phyloP scores from a whole-genome alignment of 495 filamentous ascomycete species.

The Patellaria atrata region DNA sequence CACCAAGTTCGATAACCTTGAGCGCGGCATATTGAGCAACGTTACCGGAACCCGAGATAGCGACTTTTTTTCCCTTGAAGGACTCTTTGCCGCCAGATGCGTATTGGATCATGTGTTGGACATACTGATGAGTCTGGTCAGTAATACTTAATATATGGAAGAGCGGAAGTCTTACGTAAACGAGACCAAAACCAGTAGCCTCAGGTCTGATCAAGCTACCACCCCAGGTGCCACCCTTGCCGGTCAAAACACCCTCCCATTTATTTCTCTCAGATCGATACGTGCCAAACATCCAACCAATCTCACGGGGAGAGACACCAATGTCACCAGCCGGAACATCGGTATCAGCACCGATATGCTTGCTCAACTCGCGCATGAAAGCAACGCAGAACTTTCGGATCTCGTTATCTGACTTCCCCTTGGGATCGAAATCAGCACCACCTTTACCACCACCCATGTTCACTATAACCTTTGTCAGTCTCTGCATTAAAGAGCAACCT shows the following conservation, averaged over 20 bases:
- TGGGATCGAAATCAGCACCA: conserved; percentile 97
- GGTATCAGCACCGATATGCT: conserved; percentile 92
- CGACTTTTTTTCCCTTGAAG: conserved; percentile 85
- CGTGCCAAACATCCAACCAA: conserved; percentile 89
- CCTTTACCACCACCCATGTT: conserved; percentile 98
- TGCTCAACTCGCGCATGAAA: conserved; percentile 90
- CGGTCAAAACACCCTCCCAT: conserved; percentile 92
- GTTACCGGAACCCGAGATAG: conserved; percentile 95
- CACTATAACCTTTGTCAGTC: conserved; percentile 35
- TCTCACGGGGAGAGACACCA: conserved; percentile 76
- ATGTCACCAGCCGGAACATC: conserved; percentile 95
- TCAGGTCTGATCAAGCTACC: conserved; percentile 90
- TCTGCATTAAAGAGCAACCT: too few relatives aligned
- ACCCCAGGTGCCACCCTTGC: conserved; percentile 88
- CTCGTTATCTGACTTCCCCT: conserved; percentile 94
- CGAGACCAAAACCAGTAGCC: conserved; percentile 91
- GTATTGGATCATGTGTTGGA: conserved; percentile 89
- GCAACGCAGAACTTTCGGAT: conserved; percentile 94
- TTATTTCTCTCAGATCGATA: conserved; percentile 79
- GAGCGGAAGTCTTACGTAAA: conserved; percentile 46
- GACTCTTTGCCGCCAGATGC: conserved; percentile 64
- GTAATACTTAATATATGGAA: conserved; percentile 1
- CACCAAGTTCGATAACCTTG: conserved; percentile 93
- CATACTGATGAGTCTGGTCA: conserved; percentile 39
- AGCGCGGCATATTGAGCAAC: conserved; percentile 96